Evolutionary conservation across 2,329 filamentous ascomycete species (phyloP), one percentile per base, ranked within the genome.

Genomic region (Aspergillus sp.): DNA sequence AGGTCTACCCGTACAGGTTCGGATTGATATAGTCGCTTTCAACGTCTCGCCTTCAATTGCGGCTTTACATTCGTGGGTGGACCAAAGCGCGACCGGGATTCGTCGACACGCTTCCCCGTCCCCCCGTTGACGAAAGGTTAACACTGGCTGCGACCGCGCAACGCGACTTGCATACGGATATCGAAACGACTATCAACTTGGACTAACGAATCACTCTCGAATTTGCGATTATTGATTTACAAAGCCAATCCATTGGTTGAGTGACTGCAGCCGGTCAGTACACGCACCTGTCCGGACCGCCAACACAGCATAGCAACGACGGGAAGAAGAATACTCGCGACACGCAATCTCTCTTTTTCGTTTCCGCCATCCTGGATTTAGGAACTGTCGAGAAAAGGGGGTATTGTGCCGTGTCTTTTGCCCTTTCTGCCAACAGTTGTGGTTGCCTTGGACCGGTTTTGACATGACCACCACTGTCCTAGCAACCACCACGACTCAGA

Each of bases 401-500:
- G 9, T 46, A 23, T 23, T 46, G 23, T 49, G n/a, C 12, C 6
- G 17, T 15, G 14, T 45, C 9, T 35, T 45, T 27, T 31, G 9
- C 9, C 40, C 21, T 17, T 17, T n/a, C 35, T 23, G 14, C 17
- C n/a, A 52, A n/a, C 35, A 46, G 23, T 40, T 8, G 19, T 51
- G 19, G 6, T 21, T 35, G 40, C 25, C 55, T 33, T 61, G 46
- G 52, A 11, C 46, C 54, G 56, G 62, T 54, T 62, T 57, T 73
- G 70, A 70, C 68, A 76, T 76, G 73, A 76, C 70, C 70, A 67
- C 65, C 69, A 68, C 71, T 66, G 72, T 75, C 65, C 52, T 74
- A 61, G 66, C 72, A 55, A 66, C 71, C 47, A 62, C 70, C 45
- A 68, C 62, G 52, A 73, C 66, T 59, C 71, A 69, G 64, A 66